Conservation (phyloP, 2,329 filamentous ascomycete genomes). For the Cadophora gregata region DNA sequence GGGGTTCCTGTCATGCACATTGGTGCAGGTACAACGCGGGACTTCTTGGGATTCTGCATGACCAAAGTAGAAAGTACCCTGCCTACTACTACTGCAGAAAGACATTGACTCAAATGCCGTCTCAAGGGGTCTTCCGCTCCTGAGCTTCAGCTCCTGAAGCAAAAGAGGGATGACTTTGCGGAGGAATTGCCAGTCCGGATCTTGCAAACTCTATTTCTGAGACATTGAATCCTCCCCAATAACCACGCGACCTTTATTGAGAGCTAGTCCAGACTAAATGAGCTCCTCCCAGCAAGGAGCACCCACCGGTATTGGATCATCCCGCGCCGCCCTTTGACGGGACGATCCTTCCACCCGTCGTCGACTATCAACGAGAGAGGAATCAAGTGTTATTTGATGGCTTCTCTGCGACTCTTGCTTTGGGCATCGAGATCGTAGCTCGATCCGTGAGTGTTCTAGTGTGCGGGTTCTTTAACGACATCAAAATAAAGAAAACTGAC, state of each 20-base stretch:
- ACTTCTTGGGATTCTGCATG: neutral
- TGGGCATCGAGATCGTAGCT: neutral
- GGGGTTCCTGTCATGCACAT: neutral
- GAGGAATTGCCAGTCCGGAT: neutral
- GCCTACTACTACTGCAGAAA: neutral
- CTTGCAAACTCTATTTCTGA: conserved; percentile 4
- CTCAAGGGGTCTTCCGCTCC: no score
- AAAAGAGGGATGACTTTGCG: neutral
- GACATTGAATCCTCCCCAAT: neutral
- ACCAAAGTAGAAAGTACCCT: neutral
- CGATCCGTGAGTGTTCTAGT: neutral
- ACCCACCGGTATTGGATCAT: neutral
- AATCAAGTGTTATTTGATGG: neutral
- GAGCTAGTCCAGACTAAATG: neutral
- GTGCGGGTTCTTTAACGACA: neutral
- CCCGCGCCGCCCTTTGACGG: neutral
- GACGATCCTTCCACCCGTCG: neutral
- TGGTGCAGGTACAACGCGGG: neutral
- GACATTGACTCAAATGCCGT: neutral
- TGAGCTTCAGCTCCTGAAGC: neutral
- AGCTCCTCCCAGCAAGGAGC: neutral
- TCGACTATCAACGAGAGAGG: neutral
- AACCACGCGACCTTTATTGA: neutral
- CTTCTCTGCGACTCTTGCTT: neutral
- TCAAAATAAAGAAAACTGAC: neutral